phyloP scores from a whole-genome alignment of 2,329 filamentous ascomycete genomes.

The Trichoderma sp. region DNA sequence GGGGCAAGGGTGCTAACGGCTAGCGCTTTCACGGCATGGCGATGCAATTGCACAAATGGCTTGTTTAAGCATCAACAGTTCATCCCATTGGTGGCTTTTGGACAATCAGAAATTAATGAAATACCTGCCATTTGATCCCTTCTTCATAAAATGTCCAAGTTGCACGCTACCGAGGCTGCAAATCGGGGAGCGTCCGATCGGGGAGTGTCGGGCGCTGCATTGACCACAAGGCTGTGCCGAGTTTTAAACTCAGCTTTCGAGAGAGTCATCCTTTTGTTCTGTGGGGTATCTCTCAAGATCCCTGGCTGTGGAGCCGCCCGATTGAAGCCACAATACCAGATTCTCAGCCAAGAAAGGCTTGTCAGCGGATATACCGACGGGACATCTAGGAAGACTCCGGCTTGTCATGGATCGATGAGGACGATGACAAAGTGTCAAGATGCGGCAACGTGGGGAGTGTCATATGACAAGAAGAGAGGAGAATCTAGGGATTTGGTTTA shows the following conservation, averaged over 20 bases:
- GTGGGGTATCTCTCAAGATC: neutral
- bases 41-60: neutral
- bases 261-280: slow-evolving; percentile 1
- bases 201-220: slow-evolving; percentile 6
- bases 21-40: neutral
- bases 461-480: too few species aligned
- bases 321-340: neutral
- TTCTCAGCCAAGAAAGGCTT: neutral
- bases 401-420: neutral
- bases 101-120: neutral
- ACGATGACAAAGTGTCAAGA: neutral
- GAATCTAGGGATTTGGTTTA: too few species aligned
- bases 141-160: neutral
- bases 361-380: slow-evolving; percentile 1
- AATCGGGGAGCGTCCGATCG: neutral
- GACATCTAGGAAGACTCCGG: neutral
- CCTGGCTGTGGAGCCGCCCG: neutral
- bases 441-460: neutral
- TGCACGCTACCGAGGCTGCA: neutral
- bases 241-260: neutral
- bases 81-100: neutral
- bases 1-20: neutral
- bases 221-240: slow-evolving; percentile 1
- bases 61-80: neutral
- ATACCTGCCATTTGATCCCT: neutral